Evolutionary conservation across 768 basidiomycete species (phyloP).

Genomic region (Daedaleopsis nitida): DNA sequence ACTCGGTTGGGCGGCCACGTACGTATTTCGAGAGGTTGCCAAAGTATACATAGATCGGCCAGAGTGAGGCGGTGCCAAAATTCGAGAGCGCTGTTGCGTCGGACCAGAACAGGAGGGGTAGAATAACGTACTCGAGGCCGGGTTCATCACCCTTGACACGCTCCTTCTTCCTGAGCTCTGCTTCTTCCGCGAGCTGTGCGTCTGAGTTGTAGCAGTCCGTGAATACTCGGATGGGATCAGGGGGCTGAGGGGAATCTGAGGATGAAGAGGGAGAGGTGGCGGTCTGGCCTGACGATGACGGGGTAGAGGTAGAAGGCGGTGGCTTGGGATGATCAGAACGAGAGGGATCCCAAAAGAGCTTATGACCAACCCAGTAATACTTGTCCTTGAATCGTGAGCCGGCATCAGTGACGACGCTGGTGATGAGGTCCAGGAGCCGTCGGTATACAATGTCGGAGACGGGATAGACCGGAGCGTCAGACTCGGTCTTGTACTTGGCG

Average conservation of each 20-base stretch:
- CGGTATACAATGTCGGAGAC: conserved; percentile 34
- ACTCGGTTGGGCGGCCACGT: conserved; percentile 30
- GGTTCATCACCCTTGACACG: background rate
- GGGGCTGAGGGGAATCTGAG: background rate
- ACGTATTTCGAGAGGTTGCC: conserved; percentile 45
- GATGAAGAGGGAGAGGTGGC: background rate
- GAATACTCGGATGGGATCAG: conserved; percentile 12
- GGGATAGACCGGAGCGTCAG: too few species aligned
- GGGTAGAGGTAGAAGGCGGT: background rate
- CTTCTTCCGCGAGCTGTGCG: conserved; percentile 19
- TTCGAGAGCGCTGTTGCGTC: conserved; percentile 29
- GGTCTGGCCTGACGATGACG: background rate
- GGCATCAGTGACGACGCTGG: background rate
- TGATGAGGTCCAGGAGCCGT: conserved; percentile 7
- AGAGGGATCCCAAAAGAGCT: background rate
- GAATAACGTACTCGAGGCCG: conserved; percentile 9
- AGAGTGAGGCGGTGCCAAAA: conserved; percentile 31
- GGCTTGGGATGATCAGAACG: too few species aligned
- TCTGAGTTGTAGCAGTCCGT: conserved; percentile 19
- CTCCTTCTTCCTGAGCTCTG: conserved; percentile 2
- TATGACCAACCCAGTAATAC: background rate
- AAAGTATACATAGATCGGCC: conserved; percentile 44
- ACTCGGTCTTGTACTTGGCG: conserved; percentile 17
- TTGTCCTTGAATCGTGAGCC: background rate
- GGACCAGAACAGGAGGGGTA: conserved; percentile 26